Conservation (phyloP, 2,329 filamentous ascomycete species). For the Lecanicillium sp. region DNA sequence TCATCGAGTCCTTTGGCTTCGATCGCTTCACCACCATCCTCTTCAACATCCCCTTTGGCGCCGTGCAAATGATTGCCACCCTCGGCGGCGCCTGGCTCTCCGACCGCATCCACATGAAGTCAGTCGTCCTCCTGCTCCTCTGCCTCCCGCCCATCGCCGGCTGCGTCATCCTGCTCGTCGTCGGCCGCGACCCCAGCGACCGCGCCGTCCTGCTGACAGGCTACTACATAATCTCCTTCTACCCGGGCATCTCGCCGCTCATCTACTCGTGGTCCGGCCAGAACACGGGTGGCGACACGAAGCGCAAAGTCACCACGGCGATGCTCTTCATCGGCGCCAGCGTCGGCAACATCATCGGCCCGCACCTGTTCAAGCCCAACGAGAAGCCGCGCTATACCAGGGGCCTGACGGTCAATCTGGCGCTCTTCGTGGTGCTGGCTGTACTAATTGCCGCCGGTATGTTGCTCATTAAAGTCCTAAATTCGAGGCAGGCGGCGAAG, state of each 20-base stretch:
- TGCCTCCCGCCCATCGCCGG: slow-evolving; percentile 51
- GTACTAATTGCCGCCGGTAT: slow-evolving; percentile 31
- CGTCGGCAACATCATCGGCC: slow-evolving; percentile 58
- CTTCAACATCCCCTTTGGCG: slow-evolving; percentile 51
- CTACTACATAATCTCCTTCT: slow-evolving; percentile 53
- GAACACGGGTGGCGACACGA: slow-evolving; percentile 59
- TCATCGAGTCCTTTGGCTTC: slow-evolving; percentile 49
- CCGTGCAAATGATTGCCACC: slow-evolving; percentile 51
- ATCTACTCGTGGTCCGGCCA: slow-evolving; percentile 50
- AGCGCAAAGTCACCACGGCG: slow-evolving; percentile 55
- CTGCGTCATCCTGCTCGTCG: slow-evolving; percentile 43
- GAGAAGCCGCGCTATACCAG: slow-evolving; percentile 51
- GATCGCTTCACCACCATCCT: slow-evolving; percentile 44
- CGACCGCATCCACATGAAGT: slow-evolving; percentile 46
- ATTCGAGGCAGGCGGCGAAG: slow-evolving; percentile 34
- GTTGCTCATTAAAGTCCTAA: slow-evolving; percentile 36
- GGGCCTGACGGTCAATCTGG: slow-evolving; percentile 51
- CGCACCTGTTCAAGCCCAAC: slow-evolving; percentile 47
- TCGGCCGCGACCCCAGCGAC: slow-evolving; percentile 35
- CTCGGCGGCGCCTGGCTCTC: slow-evolving; percentile 50
- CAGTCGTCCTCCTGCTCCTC: slow-evolving; percentile 43
- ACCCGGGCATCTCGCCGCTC: slow-evolving; percentile 47
- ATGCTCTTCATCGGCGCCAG: slow-evolving; percentile 55
- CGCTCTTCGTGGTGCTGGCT: slow-evolving; percentile 50
- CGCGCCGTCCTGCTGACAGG: slow-evolving; percentile 44